These are phyloP conservation scores for Solanum chiquidenum DNA, from an alignment of 257 asterid species.

Conservation along the genomic window DNA sequence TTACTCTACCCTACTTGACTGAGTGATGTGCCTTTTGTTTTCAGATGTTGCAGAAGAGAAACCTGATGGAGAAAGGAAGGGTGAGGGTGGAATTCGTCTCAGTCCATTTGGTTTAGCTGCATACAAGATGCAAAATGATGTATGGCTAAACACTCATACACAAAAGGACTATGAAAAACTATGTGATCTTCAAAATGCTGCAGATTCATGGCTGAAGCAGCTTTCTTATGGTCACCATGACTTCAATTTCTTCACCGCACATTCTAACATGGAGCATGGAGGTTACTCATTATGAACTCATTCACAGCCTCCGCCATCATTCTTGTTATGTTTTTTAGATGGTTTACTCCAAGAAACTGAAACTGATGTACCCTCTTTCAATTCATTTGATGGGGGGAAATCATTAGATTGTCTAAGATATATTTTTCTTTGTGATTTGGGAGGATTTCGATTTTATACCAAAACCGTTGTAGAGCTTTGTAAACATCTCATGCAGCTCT, in stretches of 20 bases:
- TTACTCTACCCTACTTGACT: neutral
- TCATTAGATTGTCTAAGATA: too few species aligned
- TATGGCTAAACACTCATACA: conserved; percentile 41
- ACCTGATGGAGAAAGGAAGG: conserved; percentile 1
- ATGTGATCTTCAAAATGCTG: conserved; percentile 9
- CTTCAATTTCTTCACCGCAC: conserved; percentile 14
- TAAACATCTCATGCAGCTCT: too few species aligned
- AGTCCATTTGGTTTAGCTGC: conserved; percentile 74
- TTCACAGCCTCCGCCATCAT: too few species aligned
- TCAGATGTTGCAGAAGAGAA: neutral
- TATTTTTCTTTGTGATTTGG: too few species aligned
- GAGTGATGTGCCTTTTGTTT: neutral
- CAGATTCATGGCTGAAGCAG: conserved; percentile 34
- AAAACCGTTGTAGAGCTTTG: too few species aligned
- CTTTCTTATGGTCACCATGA: conserved; percentile 27
- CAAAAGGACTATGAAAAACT: conserved; percentile 29
- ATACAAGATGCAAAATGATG: conserved; percentile 58
- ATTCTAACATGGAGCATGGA: neutral
- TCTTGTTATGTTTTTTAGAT: too few species aligned
- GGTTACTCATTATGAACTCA: neutral
- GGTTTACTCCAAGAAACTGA: too few species aligned
- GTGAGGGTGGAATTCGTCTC: conserved; percentile 14
- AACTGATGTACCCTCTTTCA: too few species aligned
- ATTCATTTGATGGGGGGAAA: too few species aligned
- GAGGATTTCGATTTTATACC: too few species aligned